Conservation (phyloP, 2,329 filamentous ascomycete genomes). For the Periglandula ipomoeae region DNA sequence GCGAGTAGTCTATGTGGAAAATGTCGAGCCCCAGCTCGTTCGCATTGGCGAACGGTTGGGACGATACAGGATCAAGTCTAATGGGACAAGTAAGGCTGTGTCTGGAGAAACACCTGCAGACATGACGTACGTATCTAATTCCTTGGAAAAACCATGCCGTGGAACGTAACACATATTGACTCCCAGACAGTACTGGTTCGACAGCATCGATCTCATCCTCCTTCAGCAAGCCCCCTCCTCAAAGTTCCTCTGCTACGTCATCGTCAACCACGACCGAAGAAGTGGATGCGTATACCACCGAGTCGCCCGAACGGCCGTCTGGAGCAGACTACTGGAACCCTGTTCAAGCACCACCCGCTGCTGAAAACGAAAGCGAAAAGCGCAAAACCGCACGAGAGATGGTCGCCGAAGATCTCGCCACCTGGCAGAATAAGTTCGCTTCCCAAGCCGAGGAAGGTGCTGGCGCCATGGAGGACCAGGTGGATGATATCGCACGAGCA, state of each 20-base stretch:
- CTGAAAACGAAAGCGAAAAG: constrained; percentile 41
- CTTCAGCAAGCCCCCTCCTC: constrained; percentile 25
- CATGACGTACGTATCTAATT: constrained; percentile 1
- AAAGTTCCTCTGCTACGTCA: constrained; percentile 19
- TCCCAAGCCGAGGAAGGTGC: constrained; percentile 76
- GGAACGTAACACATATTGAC: neutral
- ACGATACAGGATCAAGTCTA: constrained; percentile 46
- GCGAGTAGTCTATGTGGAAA: constrained; percentile 73
- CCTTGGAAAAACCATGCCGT: neutral
- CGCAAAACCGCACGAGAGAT: constrained; percentile 53
- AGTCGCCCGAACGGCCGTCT: constrained; percentile 18
- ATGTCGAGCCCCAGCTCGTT: constrained; percentile 89
- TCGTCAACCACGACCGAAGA: constrained; percentile 20
- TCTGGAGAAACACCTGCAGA: neutral
- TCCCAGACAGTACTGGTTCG: neutral
- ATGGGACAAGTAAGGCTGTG: constrained; percentile 14
- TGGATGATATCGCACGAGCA: constrained; percentile 46
- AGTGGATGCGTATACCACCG: constrained; percentile 13
- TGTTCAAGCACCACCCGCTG: constrained; percentile 35
- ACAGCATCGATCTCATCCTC: constrained; percentile 21
- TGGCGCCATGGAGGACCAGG: constrained; percentile 59
- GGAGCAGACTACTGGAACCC: constrained; percentile 20
- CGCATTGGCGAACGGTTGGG: constrained; percentile 87
- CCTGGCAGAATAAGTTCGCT: constrained; percentile 84
- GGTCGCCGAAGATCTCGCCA: constrained; percentile 68